phyloP scores from a whole-genome alignment of 2,329 filamentous ascomycete species.

The Ambrosiella xylebori region DNA sequence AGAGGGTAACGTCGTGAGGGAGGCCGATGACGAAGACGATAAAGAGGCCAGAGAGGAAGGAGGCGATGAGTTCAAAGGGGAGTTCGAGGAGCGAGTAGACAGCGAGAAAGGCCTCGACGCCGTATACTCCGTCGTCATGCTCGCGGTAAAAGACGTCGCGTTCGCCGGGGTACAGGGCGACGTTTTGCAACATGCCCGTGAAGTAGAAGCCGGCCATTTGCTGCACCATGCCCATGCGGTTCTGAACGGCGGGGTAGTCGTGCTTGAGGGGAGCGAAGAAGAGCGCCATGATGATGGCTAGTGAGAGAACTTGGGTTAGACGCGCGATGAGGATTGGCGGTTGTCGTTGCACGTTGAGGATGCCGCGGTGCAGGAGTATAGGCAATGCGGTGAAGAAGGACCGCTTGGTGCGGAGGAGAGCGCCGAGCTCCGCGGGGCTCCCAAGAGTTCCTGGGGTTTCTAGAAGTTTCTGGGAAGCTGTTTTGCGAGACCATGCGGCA shows the following conservation, averaged over 20 bases:
- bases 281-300: conserved; percentile 44
- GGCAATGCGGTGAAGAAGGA: conserved; percentile 47
- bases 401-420: conserved; percentile 44
- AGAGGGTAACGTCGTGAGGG: conserved; percentile 43
- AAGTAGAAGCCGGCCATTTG: conserved; percentile 57
- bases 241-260: conserved; percentile 55
- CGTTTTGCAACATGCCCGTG: conserved; percentile 64
- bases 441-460: conserved; percentile 24
- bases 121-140: conserved; percentile 55
- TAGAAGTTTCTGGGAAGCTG: too few relatives aligned
- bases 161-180: conserved; percentile 55
- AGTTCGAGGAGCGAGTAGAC: conserved; percentile 54
- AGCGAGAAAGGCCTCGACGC: conserved; percentile 51
- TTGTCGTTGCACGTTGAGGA: conserved; percentile 52
- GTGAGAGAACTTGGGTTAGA: conserved; percentile 47
- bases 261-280: conserved; percentile 57
- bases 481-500: conserved; percentile 31
- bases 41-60: conserved; percentile 48
- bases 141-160: conserved; percentile 64
- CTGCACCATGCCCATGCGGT: conserved; percentile 55
- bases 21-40: conserved; percentile 48
- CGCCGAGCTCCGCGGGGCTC: conserved; percentile 55
- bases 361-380: conserved; percentile 47
- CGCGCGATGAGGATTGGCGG: conserved; percentile 46
- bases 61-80: conserved; percentile 51